Conservation (phyloP, 1,284 basidiomycete genomes). For the Blastosporella zonata region DNA sequence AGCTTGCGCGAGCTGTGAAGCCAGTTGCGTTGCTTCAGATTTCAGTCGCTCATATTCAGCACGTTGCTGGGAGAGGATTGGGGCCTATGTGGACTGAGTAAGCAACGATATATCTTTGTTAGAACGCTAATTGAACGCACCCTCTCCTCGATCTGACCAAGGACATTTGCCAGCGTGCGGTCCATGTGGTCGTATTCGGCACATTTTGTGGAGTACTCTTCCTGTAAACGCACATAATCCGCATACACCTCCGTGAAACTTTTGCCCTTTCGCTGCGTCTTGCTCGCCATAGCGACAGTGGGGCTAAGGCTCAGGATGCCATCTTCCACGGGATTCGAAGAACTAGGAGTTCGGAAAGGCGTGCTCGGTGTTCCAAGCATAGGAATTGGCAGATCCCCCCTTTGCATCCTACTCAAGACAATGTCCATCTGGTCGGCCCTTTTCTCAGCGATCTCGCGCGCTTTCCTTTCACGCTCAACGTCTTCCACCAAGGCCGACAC, state of each 20-base stretch:
- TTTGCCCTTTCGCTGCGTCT: conserved; percentile 75
- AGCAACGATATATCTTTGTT: neutral
- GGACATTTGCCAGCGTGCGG: conserved; percentile 66
- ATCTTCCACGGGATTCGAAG: conserved; percentile 41
- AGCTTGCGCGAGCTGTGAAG: conserved; percentile 72
- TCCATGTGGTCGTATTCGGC: conserved; percentile 83
- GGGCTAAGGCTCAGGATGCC: conserved; percentile 72
- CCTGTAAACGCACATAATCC: conserved; percentile 84
- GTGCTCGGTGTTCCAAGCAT: conserved; percentile 47
- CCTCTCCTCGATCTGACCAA: conserved; percentile 85
- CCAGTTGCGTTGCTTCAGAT: conserved; percentile 77
- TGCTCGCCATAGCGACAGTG: conserved; percentile 81
- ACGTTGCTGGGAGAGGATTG: conserved; percentile 83
- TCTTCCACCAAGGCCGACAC: conserved; percentile 66
- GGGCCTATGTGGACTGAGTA: conserved; percentile 60
- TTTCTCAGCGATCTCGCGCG: conserved; percentile 62
- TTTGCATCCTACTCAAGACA: conserved; percentile 61
- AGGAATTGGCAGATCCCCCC: conserved; percentile 64
- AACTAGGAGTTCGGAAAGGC: conserved; percentile 41
- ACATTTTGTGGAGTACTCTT: conserved; percentile 74
- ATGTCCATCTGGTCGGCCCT: conserved; percentile 58
- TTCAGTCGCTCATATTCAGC: conserved; percentile 80
- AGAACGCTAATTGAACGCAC: conserved; percentile 43
- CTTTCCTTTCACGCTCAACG: conserved; percentile 58
- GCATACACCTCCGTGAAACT: conserved; percentile 89